Percentiles rank a stretch among this genome's conserved stretches.
These are phyloP conservation scores for Nosema bombycis DNA, from an alignment of 371 early-diverging fungal species.

Conservation along the genomic window DNA sequence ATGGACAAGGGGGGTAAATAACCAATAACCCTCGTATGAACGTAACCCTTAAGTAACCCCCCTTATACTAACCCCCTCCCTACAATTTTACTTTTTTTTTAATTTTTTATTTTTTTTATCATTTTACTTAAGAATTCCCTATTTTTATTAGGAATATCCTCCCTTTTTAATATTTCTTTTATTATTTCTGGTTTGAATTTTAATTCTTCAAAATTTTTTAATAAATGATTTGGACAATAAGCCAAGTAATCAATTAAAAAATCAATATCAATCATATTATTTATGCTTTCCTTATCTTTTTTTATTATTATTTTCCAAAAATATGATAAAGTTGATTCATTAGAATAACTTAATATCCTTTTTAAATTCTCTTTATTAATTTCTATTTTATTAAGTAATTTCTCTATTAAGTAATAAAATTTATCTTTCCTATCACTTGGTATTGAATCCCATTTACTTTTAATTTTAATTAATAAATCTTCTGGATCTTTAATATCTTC, in stretches of 20 bases:
- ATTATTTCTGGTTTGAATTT: constrained; percentile 5
- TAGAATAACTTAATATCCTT: neutral
- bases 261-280: neutral
- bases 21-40: too few relatives aligned
- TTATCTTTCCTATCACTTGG: constrained; percentile 20
- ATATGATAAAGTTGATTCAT: neutral
- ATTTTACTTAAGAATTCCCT: constrained; percentile 14
- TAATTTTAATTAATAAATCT: constrained; percentile 2
- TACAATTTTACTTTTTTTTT: too few relatives aligned
- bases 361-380: neutral
- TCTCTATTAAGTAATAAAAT: constrained; percentile 24
- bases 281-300: neutral
- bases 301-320: constrained; percentile 4
- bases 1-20: too few relatives aligned
- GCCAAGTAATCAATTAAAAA: constrained; percentile 10
- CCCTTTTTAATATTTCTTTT: constrained; percentile 8
- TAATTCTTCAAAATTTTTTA: neutral
- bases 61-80: too few relatives aligned
- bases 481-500: constrained; percentile 13
- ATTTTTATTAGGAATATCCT: constrained; percentile 20
- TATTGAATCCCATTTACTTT: constrained; percentile 9
- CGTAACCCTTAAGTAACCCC: too few relatives aligned
- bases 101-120: constrained; percentile 24
- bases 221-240: constrained; percentile 7
- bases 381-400: constrained; percentile 5